Evolutionary conservation across 257 asterid genomes (phyloP), one percentile per base, ranked within the genome.

Genomic region (Nicotiana attenuata): DNA sequence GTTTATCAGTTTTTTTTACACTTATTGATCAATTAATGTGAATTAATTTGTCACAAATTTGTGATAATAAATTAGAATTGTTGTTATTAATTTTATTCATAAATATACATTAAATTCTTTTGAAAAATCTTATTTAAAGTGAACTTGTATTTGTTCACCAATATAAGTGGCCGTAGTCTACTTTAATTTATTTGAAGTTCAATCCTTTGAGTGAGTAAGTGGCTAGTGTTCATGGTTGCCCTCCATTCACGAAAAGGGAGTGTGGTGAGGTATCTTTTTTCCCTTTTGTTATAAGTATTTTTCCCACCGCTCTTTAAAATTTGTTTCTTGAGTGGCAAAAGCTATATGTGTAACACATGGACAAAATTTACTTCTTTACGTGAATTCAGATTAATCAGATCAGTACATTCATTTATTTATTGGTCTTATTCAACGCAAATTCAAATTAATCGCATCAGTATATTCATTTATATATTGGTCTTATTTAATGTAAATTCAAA

Each of bases 161-260:
- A 77, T 50, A 22, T 78, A 35, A 35, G 20, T 76, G 87, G 81
- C 80, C 35, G 83, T 81, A 41, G 50, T 41, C 13, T 41, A 41
- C 50, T 41, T 82, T 84, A 81, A 83, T 78, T 82, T 85, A 69
- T 85, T 65, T 55, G 59, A 80, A 65, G 88, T 84, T 84, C 88
- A 82, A 84, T 89, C 88, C 90, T 86, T 88, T 85, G 63, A 73
- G 78, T 79, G 10, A 71, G 63, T 8, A 84, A 87, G 92, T 85
- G 91, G 96, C 84, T 87, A 90, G 90, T 87, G 83, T 90, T 87
- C 93, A 83, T 68, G 88, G 89, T 94, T 88, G 91, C 92, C 96
- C 87, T 90, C 84, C 91, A 86, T 87, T 90, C 94, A 94, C 97
- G 94, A 91, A 94, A 92, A 88, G 94, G 85, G 81, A 86, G 92